Base-by-base conservation (phyloP, 148 eudicot species). In the Rhododendron mucronatum region DNA sequence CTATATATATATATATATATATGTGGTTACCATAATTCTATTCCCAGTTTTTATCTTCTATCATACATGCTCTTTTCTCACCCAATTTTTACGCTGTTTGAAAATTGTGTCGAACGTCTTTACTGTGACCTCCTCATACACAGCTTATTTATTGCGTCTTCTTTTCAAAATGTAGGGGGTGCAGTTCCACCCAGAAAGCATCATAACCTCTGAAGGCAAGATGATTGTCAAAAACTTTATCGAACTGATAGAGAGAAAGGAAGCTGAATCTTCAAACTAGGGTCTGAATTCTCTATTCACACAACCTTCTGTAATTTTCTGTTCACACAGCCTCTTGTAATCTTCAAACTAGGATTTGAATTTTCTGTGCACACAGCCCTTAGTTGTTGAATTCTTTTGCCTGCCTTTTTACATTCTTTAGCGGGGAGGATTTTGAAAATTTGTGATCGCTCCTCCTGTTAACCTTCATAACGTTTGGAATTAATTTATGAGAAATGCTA, bases 111-210 rank as follows among this genome's bases (percentile, higher is more conserved):
- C 7, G 16, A 9, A 0, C 26, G 4, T 16, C 26, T 84, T 75
- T 50, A 33, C 73, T 57, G 23, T 67, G 78, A 45, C 39, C 16
- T 55, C 61, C 26, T 83, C 21, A 26, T 39, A 44, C 3, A 30
- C 45, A 69, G 15, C 50, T 65, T 37, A 18, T 35, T 37, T 51
- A 14, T 39, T 82, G 20, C 12, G 23, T 67, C 39, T 45, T 81
- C 37, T 51, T 53, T 26, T 26, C 2, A 33, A 85, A 87, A 81
- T 89, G 85, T 93, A 97, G 99, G 99, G 99, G 30, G 99, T 97
- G 23, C 99, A 97, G 84, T 97, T 97, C 90, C 99, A 97, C 90
- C 99, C 99, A 3, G 99, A 97, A 89, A 97, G 98, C 91, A 93
- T 97, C 88, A 95, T 97, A 81, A 97, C 98, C 23, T 87, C 88